A percentile compares a stretch with the other conserved stretches of the same genome.
Conservation (phyloP, 1,284 basidiomycete genomes). For the Clitocybe nebularis region DNA sequence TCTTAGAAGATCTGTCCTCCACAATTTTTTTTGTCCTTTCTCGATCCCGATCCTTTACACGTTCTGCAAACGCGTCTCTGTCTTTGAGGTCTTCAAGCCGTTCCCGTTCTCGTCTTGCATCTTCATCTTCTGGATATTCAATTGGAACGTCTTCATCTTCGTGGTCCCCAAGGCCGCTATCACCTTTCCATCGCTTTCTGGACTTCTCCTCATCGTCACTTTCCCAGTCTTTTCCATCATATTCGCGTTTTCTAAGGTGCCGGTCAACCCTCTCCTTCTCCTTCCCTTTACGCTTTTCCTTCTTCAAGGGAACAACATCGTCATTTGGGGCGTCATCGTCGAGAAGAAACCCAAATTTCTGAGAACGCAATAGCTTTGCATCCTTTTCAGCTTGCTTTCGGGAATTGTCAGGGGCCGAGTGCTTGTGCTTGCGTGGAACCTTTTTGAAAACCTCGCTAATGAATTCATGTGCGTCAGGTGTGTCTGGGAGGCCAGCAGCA, state of each 20-base stretch:
- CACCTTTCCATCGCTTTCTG: slow-evolving; percentile 57
- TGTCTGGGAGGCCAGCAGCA: slow-evolving; percentile 77
- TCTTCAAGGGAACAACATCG: slow-evolving; percentile 45
- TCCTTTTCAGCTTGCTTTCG: slow-evolving; percentile 69
- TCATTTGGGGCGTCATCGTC: slow-evolving; percentile 69
- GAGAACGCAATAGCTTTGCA: slow-evolving; percentile 62
- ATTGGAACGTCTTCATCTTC: slow-evolving; percentile 39
- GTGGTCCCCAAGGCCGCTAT: slow-evolving; percentile 30
- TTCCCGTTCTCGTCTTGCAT: slow-evolving; percentile 68
- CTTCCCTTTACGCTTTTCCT: slow-evolving; percentile 39
- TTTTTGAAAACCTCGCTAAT: slow-evolving; percentile 73
- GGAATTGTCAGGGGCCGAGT: slow-evolving; percentile 41
- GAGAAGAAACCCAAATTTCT: slow-evolving; percentile 75
- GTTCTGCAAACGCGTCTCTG: slow-evolving; percentile 89
- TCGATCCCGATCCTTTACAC: slow-evolving; percentile 81
- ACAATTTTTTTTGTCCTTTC: slow-evolving; percentile 90
- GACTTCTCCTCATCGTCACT: slow-evolving; percentile 82
- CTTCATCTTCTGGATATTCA: slow-evolving; percentile 69
- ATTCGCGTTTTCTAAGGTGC: slow-evolving; percentile 76
- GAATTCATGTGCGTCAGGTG: slow-evolving; percentile 76
- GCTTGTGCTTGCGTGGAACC: slow-evolving; percentile 75
- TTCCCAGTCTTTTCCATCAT: slow-evolving; percentile 79
- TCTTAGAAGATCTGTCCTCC: slow-evolving; percentile 84
- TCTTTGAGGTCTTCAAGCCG: slow-evolving; percentile 79
- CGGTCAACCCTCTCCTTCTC: slow-evolving; percentile 56